phyloP scores from a whole-genome alignment of 768 basidiomycete species.

The Lepiota venenata region DNA sequence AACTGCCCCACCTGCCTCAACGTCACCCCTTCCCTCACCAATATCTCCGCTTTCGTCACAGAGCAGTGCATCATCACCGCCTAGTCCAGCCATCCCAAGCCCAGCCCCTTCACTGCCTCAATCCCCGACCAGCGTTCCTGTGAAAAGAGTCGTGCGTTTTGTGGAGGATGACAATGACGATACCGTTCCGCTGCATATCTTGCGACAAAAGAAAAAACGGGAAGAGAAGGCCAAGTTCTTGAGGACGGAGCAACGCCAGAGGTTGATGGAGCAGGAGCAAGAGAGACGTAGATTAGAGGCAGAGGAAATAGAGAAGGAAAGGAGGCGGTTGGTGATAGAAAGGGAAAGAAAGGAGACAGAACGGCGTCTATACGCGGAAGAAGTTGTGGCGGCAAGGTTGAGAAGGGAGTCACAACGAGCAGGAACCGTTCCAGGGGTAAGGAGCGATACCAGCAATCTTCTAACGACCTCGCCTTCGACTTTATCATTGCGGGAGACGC shows the following conservation, averaged over 20 bases:
- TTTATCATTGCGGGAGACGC: slow-evolving; percentile 34
- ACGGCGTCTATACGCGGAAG: slow-evolving; percentile 50
- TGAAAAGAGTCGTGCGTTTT: slow-evolving; percentile 62
- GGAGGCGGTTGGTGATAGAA: slow-evolving; percentile 44
- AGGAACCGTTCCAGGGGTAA: slow-evolving; percentile 34
- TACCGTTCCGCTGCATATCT: slow-evolving; percentile 63
- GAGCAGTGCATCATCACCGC: background rate
- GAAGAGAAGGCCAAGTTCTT: slow-evolving; percentile 71
- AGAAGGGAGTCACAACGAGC: slow-evolving; percentile 58
- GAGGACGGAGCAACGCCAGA: slow-evolving; percentile 53
- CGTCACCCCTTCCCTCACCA: slow-evolving; percentile 2
- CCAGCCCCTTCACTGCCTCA: slow-evolving; percentile 12
- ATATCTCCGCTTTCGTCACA: slow-evolving; percentile 1
- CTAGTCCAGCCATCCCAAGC: slow-evolving; percentile 5
- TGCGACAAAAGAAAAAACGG: slow-evolving; percentile 68
- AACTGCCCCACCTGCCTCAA: slow-evolving; percentile 7
- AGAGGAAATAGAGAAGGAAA: slow-evolving; percentile 45
- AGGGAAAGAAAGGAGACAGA: slow-evolving; percentile 53
- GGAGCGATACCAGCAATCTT: slow-evolving; percentile 23
- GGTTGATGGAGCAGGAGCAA: slow-evolving; percentile 46
- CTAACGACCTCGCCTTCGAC: slow-evolving; percentile 32
- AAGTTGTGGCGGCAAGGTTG: slow-evolving; percentile 55
- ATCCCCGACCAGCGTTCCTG: slow-evolving; percentile 10
- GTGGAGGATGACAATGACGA: slow-evolving; percentile 69
- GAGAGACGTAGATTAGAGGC: slow-evolving; percentile 45